These are phyloP conservation scores for Groenewaldozyma auringiensis DNA, from an alignment of 1,139 yeast species.

Conservation along the genomic window DNA sequence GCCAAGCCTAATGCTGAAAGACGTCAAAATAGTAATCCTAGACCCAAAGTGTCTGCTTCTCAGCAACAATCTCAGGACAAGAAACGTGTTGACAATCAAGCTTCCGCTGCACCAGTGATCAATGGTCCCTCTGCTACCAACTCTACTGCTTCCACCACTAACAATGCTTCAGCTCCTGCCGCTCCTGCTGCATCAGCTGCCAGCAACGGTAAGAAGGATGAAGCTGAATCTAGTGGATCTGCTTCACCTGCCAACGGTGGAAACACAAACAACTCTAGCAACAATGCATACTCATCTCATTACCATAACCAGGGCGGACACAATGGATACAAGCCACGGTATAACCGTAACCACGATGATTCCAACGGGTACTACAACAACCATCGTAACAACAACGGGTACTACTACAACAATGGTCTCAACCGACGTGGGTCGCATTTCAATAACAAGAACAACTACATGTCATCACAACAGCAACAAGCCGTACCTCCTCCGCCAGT, in stretches of 20 bases:
- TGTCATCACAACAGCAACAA: conserved; percentile 15
- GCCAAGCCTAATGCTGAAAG: conserved; percentile 1
- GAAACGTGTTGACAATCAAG: conserved; percentile 1
- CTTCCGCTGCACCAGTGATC: conserved; percentile 8
- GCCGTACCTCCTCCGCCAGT: conserved; percentile 5
- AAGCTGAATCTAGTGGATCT: not conserved
- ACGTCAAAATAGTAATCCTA: not conserved
- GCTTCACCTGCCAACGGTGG: not conserved
- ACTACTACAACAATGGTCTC: conserved; percentile 7
- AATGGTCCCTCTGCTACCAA: conserved; percentile 7
- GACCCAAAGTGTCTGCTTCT: conserved; percentile 1
- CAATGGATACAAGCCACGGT: conserved; percentile 9
- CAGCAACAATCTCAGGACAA: not conserved
- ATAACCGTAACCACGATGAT: conserved; percentile 4
- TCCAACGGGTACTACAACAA: conserved; percentile 5
- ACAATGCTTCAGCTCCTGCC: not conserved
- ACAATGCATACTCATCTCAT: conserved; percentile 6
- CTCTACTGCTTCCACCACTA: not conserved
- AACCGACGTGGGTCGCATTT: conserved; percentile 19
- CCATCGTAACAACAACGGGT: conserved; percentile 7
- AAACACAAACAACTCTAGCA: conserved; percentile 1
- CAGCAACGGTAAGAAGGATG: not conserved
- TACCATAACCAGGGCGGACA: conserved; percentile 1
- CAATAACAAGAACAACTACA: conserved; percentile 18
- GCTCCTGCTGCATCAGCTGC: not conserved